A percentile compares a stretch with the other conserved stretches of the same genome.
These are phyloP conservation scores for Phytophthora agathidicida DNA, from an alignment of 352 stramenopile genomes.

Conservation along the genomic window DNA sequence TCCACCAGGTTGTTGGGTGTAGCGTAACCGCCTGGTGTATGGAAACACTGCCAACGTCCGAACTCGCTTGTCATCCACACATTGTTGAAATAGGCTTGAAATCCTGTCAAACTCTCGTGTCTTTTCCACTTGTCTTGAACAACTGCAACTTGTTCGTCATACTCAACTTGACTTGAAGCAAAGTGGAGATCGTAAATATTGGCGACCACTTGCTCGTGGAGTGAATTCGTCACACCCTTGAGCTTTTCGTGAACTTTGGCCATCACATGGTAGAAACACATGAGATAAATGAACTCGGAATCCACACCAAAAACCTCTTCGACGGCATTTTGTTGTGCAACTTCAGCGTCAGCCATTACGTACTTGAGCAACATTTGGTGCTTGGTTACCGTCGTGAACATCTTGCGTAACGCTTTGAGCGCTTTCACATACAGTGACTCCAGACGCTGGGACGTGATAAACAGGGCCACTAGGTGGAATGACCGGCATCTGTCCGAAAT, in stretches of 20 bases:
- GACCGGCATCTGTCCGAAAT: not conserved
- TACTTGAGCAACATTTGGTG: not conserved
- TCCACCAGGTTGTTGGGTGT: not conserved
- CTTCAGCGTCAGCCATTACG: conserved; percentile 15
- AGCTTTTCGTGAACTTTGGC: conserved; percentile 4
- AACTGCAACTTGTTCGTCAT: not conserved
- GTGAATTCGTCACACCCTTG: not conserved
- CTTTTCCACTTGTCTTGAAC: too few species aligned
- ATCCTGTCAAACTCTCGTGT: not conserved
- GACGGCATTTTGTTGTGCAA: conserved; percentile 13
- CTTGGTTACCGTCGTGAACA: not conserved
- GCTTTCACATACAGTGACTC: not conserved
- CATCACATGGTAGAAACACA: conserved; percentile 30
- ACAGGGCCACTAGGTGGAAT: conserved; percentile 17
- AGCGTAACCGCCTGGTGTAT: not conserved
- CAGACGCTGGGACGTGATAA: conserved; percentile 6
- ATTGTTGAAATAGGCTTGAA: not conserved
- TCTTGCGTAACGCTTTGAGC: not conserved
- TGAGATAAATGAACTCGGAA: conserved; percentile 11
- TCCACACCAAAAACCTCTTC: conserved; percentile 3
- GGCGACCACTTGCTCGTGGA: conserved; percentile 2
- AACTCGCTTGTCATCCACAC: not conserved
- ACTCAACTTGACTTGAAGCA: not conserved
- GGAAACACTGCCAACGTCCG: not conserved
- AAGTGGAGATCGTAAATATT: conserved; percentile 25